Base-by-base conservation (phyloP, 352 stramenopile species). In the Phytophthora gonapodyides region DNA sequence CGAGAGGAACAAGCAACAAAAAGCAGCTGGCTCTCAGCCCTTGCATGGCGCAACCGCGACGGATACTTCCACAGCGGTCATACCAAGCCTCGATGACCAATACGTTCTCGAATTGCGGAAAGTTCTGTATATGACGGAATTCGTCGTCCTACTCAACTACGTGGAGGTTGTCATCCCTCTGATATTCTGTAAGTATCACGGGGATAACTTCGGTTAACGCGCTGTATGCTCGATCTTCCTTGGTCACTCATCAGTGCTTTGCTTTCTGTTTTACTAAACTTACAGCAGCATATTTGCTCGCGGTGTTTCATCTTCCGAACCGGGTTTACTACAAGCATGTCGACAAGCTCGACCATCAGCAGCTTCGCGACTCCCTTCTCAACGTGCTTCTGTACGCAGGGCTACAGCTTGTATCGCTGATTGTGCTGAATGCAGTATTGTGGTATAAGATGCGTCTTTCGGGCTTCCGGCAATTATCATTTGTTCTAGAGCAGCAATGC, bases 291-390 rank as follows among this genome's bases (percentile, higher is more conserved):
- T 76, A 73, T 15, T 19, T 74, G 35, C 5, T 63, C 17, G 19
- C 47, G 19, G 70, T 67, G 19, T 61, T 55, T 33, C 55, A 73
- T 1, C 31, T 73, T 10, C 70, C 70, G 1, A 75, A 73, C 43
- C 61, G 46, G 3, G 46, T 58, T 0, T 75, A 69, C 43, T 78
- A 75, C 55, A 36, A 54, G 8, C 55, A 71, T 16, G 41, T 75
- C 1, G 46, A 33, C 2, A 19, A 27, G 0, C 49, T 75, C 34
- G 19, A 51, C 8, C 15, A 50, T 1, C 21, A 7, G 1, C 31
- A 58, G 10, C 21, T 66, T 3, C 11, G 42, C 12, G 24, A 38
- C 5, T 56, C 58, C 7, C 36, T 61, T 7, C 17, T 38, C 5
- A 61, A 51, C 11, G 50, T 61, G 4, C 10, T 56, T 7, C 36